Evolutionary conservation across 129 eudicot genomes (phyloP), one percentile per base, ranked within the genome.

Genomic region (Ambrosia artemisiifolia): DNA sequence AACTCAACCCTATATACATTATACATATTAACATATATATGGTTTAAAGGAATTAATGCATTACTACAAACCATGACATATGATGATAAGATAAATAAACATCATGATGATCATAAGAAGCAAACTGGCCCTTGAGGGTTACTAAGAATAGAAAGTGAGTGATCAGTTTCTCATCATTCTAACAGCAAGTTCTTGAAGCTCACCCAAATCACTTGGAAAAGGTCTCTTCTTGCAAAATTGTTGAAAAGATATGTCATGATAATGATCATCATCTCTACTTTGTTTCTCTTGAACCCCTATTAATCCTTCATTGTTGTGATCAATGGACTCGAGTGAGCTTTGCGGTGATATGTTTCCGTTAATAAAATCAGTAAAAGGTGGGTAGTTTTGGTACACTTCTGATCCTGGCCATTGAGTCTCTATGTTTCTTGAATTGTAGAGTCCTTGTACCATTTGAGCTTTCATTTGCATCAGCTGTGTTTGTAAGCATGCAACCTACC

Each of bases 401-500:
- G 63, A 49, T 74, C 79, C 75, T 43, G 80, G 33, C 95, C 96
- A 87, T 71, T 79, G 86, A 69, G 75, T 81, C 53, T 85, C 89
- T 46, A 46, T n/a, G 68, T 69, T 87, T 74, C 88, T 82, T 72
- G 87, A 63, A 35, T 87, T 83, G 12, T 78, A 73, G 46, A 83
- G 47, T 20, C 76, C 81, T 72, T 86, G 96, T 2, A 93, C 88
- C 78, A 95, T 50, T 79, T 90, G 97, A 10, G 94, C 85, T 72
- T 83, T 95, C 56, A 67, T 84, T 83, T 95, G 99, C 97, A 90
- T 90, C 74, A 95, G 38, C 40, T 95, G 99, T 24, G 96, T 82
- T 88, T 95, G 99, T 77, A 95, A 86, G 63, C 86, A 86, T 65
- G 99, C 80, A 76, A 95, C 99, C 99, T 94, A 81, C 55, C 75